Evolutionary conservation across 1,139 yeast genomes (phyloP), one percentile per base, ranked within the genome.

Genomic region (Geotrichum citri-aurantii): DNA sequence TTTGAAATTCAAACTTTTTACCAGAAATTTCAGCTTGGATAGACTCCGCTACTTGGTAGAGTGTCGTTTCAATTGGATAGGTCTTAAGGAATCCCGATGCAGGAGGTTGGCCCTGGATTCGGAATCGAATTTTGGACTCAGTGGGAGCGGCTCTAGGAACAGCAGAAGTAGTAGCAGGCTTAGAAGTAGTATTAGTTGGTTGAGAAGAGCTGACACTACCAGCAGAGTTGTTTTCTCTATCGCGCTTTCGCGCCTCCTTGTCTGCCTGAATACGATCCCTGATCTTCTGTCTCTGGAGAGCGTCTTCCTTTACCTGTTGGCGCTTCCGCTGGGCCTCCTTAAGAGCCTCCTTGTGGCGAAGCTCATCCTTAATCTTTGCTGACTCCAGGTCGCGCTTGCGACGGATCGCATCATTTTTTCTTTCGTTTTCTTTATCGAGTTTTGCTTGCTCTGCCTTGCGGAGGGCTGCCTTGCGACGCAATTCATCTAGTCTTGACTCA

Each of bases 241-340:
- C 62, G 26, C 65, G 69, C 51, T 65, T 63, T 50, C 77, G 62
- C 14, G 71, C 75, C 17, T 67, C 63, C 61, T 66, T 69, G 56
- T 74, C 77, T 24, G 73, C 76, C 57, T 72, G 77, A 57, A 74
- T 73, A 55, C 66, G 70, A 33, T 68, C 73, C 59, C 66, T 66
- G 54, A 74, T 68, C 33, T 73, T 62, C 61, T 67, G 67, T 60
- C 69, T 70, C 33, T 76, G 77, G n/a, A 63, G 61, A 2, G 64
- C 65, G 44, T 74, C 77, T 50, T 70, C 75, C n/a, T 59, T 60
- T 2, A 66, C 70, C 59, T 72, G 73, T 50, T 66, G 63, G 37
- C 68, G 65, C 31, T 73, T 67, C 44, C 65, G 65, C 46, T 66
- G 74, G 10, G 76, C 76, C 46, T 66, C 74, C 59, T 69, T 66